Conservation (phyloP, 371 early-diverging fungal genomes). For the Mucor indicus region DNA sequence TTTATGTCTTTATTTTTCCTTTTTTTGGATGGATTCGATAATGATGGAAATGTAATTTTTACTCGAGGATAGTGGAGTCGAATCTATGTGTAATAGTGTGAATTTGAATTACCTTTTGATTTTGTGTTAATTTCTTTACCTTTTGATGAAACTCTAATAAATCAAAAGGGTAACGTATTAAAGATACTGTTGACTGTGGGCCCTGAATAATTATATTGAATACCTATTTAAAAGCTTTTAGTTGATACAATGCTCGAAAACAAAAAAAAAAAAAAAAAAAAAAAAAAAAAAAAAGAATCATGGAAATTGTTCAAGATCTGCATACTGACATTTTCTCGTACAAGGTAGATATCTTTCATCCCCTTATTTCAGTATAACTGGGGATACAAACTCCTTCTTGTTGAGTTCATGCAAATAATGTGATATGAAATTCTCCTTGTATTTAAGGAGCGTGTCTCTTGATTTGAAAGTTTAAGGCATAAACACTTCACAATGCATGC, state of each 20-base stretch:
- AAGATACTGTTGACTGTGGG: conserved; percentile 40
- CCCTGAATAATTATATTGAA: conserved; percentile 57
- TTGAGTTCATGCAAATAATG: too few species aligned
- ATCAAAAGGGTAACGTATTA: conserved; percentile 58
- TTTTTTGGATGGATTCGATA: conserved; percentile 5
- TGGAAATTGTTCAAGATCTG: too few species aligned
- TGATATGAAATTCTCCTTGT: too few species aligned
- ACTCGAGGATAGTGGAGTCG: conserved; percentile 35
- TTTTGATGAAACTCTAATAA: conserved; percentile 63
- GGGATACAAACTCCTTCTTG: too few species aligned
- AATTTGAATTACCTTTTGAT: background rate
- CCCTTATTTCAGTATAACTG: too few species aligned
- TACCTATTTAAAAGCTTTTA: conserved; percentile 29
- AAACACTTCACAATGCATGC: too few species aligned
- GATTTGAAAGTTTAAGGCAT: too few species aligned
- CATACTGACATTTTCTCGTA: too few species aligned
- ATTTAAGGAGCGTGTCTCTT: too few species aligned
- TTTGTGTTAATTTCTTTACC: conserved; percentile 3
- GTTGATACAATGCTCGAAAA: background rate
- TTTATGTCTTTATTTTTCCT: conserved; percentile 7
- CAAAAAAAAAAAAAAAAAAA: background rate
- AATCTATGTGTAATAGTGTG: conserved; percentile 17
- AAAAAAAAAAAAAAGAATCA: background rate
- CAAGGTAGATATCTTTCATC: too few species aligned
- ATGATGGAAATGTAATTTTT: conserved; percentile 40